phyloP scores from a whole-genome alignment of 2,329 filamentous ascomycete species.

The Diaporthe humulicola region DNA sequence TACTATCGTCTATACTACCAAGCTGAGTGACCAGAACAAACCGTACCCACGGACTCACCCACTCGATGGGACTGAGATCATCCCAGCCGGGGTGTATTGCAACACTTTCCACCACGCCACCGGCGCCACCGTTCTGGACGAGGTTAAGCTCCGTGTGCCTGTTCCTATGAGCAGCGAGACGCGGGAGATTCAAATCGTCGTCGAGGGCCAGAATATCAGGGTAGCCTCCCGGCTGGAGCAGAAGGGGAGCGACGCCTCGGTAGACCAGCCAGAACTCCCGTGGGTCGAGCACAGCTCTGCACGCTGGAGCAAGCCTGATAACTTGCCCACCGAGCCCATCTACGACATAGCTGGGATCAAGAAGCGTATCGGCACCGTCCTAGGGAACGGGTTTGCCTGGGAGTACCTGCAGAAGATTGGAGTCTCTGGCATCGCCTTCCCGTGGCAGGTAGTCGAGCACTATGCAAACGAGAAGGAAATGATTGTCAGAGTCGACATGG shows the following conservation, averaged over 20 bases:
- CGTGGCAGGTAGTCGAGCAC: not conserved
- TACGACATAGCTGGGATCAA: not conserved
- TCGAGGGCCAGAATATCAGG: not conserved
- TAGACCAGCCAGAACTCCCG: not conserved
- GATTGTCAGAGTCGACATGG: not conserved
- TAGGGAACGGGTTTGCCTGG: not conserved
- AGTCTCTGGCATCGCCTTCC: not conserved
- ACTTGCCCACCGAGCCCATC: not conserved
- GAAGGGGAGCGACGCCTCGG: not conserved
- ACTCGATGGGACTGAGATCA: not conserved
- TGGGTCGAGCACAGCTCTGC: not conserved
- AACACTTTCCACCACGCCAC: not conserved
- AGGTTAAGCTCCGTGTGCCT: not conserved
- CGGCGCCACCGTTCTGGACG: not conserved
- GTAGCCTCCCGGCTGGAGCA: not conserved
- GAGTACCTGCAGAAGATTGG: conserved; percentile 8
- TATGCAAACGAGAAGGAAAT: conserved; percentile 1
- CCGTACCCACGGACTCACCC: not conserved
- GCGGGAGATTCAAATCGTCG: not conserved
- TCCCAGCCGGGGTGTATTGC: not conserved
- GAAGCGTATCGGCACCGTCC: not conserved
- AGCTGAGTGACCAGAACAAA: not conserved
- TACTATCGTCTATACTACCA: not conserved
- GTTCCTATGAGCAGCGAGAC: not conserved
- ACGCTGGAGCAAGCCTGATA: not conserved